A percentile compares a stretch with the other conserved stretches of the same genome.
Conservation (phyloP, 768 basidiomycete genomes). For the Termitomyces sp. region DNA sequence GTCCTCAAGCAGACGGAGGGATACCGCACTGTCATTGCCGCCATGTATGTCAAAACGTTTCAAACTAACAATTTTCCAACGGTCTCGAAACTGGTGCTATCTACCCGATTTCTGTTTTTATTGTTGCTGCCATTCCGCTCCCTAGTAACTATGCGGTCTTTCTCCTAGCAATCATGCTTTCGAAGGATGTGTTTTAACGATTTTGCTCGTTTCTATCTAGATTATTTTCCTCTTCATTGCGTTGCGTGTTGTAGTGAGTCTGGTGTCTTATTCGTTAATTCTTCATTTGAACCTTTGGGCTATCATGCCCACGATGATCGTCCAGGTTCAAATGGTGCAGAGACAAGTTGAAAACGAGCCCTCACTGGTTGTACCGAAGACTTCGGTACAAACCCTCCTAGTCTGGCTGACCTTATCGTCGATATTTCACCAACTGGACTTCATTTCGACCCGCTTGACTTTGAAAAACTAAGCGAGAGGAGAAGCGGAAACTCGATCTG, state of each 20-base stretch:
- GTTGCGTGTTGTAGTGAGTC: slow-evolving; percentile 23
- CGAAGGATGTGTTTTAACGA: neutral
- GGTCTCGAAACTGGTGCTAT: slow-evolving; percentile 24
- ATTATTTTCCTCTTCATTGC: slow-evolving; percentile 10
- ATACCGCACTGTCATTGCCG: slow-evolving; percentile 11
- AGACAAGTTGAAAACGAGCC: neutral
- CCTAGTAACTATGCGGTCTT: slow-evolving; percentile 5
- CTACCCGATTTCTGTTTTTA: slow-evolving; percentile 20
- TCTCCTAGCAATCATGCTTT: neutral
- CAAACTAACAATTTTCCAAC: neutral
- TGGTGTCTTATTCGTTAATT: neutral
- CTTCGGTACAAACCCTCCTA: slow-evolving; percentile 1
- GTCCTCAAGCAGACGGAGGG: slow-evolving; percentile 3
- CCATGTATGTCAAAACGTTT: slow-evolving; percentile 6
- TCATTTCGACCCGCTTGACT: neutral
- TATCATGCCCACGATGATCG: slow-evolving; percentile 31
- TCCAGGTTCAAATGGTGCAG: slow-evolving; percentile 22
- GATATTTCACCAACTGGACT: neutral
- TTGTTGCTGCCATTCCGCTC: slow-evolving; percentile 11
- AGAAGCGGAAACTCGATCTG: neutral
- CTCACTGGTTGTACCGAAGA: neutral
- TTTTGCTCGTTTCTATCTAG: slow-evolving; percentile 3
- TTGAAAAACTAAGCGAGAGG: neutral
- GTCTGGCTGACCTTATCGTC: neutral
- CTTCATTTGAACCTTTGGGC: slow-evolving; percentile 12